phyloP scores from a whole-genome alignment of 148 eudicot species.

The Cornus controversa region DNA sequence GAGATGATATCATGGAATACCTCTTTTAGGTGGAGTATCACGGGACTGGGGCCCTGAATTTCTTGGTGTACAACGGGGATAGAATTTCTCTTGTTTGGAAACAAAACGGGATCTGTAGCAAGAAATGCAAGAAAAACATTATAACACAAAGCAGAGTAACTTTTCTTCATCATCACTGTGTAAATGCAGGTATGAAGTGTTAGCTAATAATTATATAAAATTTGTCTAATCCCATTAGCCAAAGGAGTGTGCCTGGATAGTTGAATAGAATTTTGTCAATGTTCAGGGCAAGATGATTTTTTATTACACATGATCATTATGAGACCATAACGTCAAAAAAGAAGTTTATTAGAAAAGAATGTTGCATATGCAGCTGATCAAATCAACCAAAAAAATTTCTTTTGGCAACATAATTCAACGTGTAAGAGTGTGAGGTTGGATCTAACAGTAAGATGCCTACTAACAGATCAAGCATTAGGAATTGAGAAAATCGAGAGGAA shows the following conservation, averaged over 20 bases:
- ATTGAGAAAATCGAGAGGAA: not conserved
- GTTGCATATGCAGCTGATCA: too few species aligned
- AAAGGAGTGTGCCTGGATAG: not conserved
- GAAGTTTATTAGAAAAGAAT: too few species aligned
- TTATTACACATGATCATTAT: not conserved
- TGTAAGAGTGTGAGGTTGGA: not conserved
- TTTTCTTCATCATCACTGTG: not conserved
- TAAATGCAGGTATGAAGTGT: not conserved
- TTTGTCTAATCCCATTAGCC: not conserved
- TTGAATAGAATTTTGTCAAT: not conserved
- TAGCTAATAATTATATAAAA: not conserved
- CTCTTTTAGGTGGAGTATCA: constrained; percentile 97
- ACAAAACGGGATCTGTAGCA: constrained; percentile 57
- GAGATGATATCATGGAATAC: constrained; percentile 29
- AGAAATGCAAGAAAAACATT: not conserved
- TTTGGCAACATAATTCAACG: not conserved
- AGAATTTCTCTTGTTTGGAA: constrained; percentile 60
- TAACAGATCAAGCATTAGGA: not conserved
- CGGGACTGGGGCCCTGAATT: constrained; percentile 91
- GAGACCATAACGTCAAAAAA: too few species aligned
- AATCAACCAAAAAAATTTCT: not conserved
- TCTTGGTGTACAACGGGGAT: constrained; percentile 72
- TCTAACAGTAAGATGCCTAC: not conserved
- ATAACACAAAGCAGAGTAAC: not conserved
- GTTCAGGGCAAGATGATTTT: not conserved